A percentile compares a stretch with the other conserved stretches of the same genome.
Conservation (phyloP, 257 asterid species). For the Solanum tacnaense region DNA sequence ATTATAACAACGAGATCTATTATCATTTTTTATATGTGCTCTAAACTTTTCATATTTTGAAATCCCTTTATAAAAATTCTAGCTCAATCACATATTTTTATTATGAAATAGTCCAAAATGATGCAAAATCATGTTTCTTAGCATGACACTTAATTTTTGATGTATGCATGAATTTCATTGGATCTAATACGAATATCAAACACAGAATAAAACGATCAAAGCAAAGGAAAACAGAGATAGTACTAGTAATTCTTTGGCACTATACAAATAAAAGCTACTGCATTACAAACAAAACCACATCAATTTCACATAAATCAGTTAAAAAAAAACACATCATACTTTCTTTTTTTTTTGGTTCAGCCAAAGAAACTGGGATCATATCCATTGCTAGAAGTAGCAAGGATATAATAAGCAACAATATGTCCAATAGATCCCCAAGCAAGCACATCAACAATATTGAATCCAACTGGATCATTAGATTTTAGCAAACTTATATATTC, state of each 20-base stretch:
- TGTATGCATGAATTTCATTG: too few relatives aligned
- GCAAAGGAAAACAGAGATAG: not conserved
- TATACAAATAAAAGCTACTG: not conserved
- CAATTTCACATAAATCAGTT: not conserved
- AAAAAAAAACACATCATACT: not conserved
- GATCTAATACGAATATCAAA: too few relatives aligned
- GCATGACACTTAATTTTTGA: too few relatives aligned
- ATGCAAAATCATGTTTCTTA: too few relatives aligned
- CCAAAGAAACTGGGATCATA: conserved; percentile 84
- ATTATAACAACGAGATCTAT: too few relatives aligned
- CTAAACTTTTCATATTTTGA: too few relatives aligned
- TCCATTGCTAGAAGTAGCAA: conserved; percentile 94
- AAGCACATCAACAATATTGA: conserved; percentile 86
- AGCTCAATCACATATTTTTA: too few relatives aligned
- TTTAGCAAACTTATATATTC: conserved; percentile 87
- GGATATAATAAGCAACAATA: conserved; percentile 81
- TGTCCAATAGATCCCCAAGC: conserved; percentile 99
- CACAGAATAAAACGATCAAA: not conserved
- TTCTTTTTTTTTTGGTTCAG: not conserved
- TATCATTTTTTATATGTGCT: too few relatives aligned
- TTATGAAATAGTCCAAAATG: too few relatives aligned
- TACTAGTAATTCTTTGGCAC: not conserved
- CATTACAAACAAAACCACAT: not conserved
- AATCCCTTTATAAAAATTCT: too few relatives aligned
- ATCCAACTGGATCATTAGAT: conserved; percentile 91